Conservation (phyloP, 495 filamentous ascomycete species). For the Penicillium coprophilum region DNA sequence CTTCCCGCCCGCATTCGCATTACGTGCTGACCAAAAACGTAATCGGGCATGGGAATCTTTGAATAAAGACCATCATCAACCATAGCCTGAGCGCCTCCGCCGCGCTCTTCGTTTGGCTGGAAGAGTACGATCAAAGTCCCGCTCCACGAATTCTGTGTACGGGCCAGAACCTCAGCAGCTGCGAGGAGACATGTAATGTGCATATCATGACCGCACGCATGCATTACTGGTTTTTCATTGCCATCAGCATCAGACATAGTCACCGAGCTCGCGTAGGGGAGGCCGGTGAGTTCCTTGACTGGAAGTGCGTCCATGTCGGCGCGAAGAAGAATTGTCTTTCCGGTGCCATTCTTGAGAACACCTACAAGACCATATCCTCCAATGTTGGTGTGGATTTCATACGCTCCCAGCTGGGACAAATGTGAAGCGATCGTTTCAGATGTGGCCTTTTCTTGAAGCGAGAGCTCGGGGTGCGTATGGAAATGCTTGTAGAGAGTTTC, state of each 20-base stretch:
- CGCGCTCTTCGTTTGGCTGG: slow-evolving; percentile 55
- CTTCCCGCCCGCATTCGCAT: slow-evolving; percentile 47
- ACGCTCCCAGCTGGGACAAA: slow-evolving; percentile 30
- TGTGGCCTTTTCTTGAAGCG: slow-evolving; percentile 50
- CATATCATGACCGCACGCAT: slow-evolving; percentile 59
- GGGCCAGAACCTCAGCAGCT: slow-evolving; percentile 42
- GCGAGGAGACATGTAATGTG: slow-evolving; percentile 56
- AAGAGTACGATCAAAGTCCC: slow-evolving; percentile 56
- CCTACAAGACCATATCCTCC: slow-evolving; percentile 51
- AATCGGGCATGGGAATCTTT: slow-evolving; percentile 50
- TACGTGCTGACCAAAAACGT: slow-evolving; percentile 53
- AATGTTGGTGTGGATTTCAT: slow-evolving; percentile 45
- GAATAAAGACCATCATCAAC: slow-evolving; percentile 53
- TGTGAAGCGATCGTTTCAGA: slow-evolving; percentile 42
- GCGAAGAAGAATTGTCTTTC: slow-evolving; percentile 51
- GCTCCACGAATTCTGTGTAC: slow-evolving; percentile 37
- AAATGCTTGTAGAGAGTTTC: slow-evolving; percentile 56
- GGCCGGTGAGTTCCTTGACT: slow-evolving; percentile 49
- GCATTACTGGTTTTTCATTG: slow-evolving; percentile 51
- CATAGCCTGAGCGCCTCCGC: slow-evolving; percentile 53
- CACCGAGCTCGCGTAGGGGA: slow-evolving; percentile 48
- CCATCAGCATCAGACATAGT: slow-evolving; percentile 45
- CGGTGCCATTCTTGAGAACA: slow-evolving; percentile 46
- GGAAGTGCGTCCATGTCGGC: slow-evolving; percentile 57
- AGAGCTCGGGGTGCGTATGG: slow-evolving; percentile 58